phyloP scores from a whole-genome alignment of 257 asterid genomes.

The Fraxinus anomala region DNA sequence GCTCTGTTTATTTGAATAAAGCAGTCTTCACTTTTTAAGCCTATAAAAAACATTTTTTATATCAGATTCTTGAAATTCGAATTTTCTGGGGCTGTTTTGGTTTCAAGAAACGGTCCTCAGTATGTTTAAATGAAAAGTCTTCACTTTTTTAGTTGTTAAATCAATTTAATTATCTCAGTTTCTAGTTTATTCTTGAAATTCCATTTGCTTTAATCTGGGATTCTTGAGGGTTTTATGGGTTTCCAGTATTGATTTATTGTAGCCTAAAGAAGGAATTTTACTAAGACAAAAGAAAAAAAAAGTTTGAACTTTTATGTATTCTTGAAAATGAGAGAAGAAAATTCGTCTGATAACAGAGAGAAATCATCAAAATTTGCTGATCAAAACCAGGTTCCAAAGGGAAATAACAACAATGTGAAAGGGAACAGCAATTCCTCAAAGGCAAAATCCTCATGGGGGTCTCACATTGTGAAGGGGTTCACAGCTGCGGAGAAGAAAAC shows the following conservation, averaged over 20 bases:
- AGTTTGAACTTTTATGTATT: slow-evolving; percentile 15
- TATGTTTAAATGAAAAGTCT: neutral
- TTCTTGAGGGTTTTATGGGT: slow-evolving; percentile 11
- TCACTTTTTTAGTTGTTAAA: neutral
- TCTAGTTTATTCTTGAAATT: neutral
- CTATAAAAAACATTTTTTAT: neutral
- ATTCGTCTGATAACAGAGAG: slow-evolving; percentile 48
- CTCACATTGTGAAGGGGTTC: slow-evolving; percentile 78
- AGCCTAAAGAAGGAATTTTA: neutral
- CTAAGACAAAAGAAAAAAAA: neutral
- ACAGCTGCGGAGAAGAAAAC: slow-evolving; percentile 76
- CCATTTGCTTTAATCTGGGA: neutral
- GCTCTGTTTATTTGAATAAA: neutral
- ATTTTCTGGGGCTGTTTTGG: slow-evolving; percentile 4
- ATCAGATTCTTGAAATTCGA: neutral
- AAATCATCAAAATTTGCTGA: slow-evolving; percentile 63
- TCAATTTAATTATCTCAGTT: neutral
- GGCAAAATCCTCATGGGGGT: slow-evolving; percentile 86
- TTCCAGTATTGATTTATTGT: slow-evolving; percentile 17
- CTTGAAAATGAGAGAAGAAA: slow-evolving; percentile 65
- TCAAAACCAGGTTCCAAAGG: slow-evolving; percentile 62
- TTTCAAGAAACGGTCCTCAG: slow-evolving; percentile 11
- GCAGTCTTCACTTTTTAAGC: neutral
- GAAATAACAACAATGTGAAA: slow-evolving; percentile 41
- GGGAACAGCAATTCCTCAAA: slow-evolving; percentile 55